These are phyloP conservation scores for Speleostelium caveatum DNA, from an alignment of 78 protist species.

Conservation along the genomic window DNA sequence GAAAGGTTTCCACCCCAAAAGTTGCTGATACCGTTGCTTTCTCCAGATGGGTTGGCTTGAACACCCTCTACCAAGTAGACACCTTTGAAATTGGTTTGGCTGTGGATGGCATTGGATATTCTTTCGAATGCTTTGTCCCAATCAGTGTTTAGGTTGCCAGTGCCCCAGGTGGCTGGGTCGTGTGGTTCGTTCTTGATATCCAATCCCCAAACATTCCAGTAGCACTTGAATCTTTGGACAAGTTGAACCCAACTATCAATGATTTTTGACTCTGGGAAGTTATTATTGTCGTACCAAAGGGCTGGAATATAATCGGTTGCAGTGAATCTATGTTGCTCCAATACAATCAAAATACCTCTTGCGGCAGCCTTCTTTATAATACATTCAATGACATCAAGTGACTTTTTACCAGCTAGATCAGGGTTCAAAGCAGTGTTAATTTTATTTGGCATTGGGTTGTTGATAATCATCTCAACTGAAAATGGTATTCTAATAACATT, in stretches of 20 bases:
- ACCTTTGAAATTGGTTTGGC: constrained; percentile 20
- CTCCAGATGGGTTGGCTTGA: constrained; percentile 29
- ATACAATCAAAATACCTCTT: constrained; percentile 71
- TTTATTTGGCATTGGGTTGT: constrained; percentile 17
- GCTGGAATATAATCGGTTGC: constrained; percentile 38
- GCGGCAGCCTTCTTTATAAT: constrained; percentile 26
- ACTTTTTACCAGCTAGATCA: not conserved
- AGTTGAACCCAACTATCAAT: constrained; percentile 27
- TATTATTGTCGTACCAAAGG: constrained; percentile 35
- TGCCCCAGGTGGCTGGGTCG: constrained; percentile 76
- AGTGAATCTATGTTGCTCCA: constrained; percentile 74
- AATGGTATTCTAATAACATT: constrained; percentile 81
- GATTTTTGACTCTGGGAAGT: constrained; percentile 16
- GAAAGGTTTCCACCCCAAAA: constrained; percentile 51
- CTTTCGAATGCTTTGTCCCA: constrained; percentile 54
- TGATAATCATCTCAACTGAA: constrained; percentile 58
- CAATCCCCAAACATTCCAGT: constrained; percentile 78
- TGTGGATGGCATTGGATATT: constrained; percentile 29
- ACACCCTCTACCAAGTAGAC: constrained; percentile 80
- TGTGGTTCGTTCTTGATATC: constrained; percentile 85
- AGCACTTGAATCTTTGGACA: constrained; percentile 14
- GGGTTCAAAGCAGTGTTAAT: constrained; percentile 56
- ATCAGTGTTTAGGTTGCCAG: constrained; percentile 61
- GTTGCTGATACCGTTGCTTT: constrained; percentile 27
- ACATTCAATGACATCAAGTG: constrained; percentile 62